A percentile compares a stretch with the other conserved stretches of the same genome.
Conservation (phyloP, 2,329 filamentous ascomycete genomes). For the Botryotinia calthae region DNA sequence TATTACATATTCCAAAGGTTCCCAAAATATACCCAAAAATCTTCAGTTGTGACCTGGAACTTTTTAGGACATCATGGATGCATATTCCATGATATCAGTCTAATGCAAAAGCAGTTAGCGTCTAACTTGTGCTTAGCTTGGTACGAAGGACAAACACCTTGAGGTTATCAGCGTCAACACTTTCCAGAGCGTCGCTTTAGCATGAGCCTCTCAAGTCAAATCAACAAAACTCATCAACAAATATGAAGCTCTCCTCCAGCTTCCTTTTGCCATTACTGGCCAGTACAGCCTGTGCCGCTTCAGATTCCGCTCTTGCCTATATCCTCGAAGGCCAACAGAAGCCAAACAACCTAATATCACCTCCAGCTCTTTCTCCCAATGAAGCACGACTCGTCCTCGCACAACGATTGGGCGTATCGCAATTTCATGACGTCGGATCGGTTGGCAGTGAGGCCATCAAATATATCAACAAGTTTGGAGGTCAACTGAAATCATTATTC, state of each 20-base stretch:
- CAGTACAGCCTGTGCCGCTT: conserved; percentile 40
- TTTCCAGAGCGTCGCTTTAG: conserved; percentile 10
- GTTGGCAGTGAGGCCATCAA: conserved; percentile 45
- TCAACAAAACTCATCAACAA: conserved; percentile 26
- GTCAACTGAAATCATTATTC: conserved; percentile 52
- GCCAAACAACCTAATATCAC: conserved; percentile 45
- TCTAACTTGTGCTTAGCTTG: conserved; percentile 11
- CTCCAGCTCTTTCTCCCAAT: conserved; percentile 47
- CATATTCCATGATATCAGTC: neutral
- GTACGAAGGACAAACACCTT: conserved; percentile 5
- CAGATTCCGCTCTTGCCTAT: conserved; percentile 51
- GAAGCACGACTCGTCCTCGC: conserved; percentile 56
- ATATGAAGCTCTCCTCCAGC: conserved; percentile 44
- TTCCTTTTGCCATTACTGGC: conserved; percentile 42
- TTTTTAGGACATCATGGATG: neutral
- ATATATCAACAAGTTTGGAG: conserved; percentile 60
- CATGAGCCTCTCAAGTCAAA: conserved; percentile 28
- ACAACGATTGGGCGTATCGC: conserved; percentile 51
- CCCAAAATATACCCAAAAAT: neutral
- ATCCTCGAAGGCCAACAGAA: conserved; percentile 42
- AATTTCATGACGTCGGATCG: conserved; percentile 47
- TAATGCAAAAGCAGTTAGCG: conserved; percentile 7
- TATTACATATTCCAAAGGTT: neutral
- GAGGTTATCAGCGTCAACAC: conserved; percentile 14
- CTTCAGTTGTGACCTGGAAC: neutral